Conservation (phyloP, 1,284 basidiomycete genomes). For the Pseudozyma sp. region DNA sequence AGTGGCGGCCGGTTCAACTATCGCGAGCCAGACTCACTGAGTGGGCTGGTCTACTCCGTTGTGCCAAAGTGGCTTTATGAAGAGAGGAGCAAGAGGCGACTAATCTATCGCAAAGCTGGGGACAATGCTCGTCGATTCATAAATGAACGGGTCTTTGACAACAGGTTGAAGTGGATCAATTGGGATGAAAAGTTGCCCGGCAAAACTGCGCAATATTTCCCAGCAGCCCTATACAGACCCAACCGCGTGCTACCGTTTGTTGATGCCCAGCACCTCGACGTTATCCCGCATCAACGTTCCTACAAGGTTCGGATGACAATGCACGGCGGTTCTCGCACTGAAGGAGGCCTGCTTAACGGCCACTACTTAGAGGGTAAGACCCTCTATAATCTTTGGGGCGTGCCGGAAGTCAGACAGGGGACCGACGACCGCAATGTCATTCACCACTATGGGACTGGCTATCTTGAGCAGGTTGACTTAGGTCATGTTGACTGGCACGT, state of each 20-base stretch:
- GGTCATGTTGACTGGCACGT: no score
- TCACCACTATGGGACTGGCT: not conserved
- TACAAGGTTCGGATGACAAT: not conserved
- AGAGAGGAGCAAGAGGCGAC: no score
- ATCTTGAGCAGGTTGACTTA: not conserved
- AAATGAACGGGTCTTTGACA: no score
- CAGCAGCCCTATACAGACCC: not conserved
- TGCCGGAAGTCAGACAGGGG: not conserved
- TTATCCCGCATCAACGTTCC: not conserved
- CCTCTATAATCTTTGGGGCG: constrained; percentile 4
- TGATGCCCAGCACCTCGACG: no score
- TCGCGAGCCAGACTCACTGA: no score
- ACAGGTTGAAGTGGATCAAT: not conserved
- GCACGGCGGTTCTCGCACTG: not conserved
- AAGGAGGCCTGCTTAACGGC: not conserved
- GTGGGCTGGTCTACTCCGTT: no score
- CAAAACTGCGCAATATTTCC: not conserved
- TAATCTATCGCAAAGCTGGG: no score
- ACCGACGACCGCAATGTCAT: not conserved
- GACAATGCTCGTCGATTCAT: no score
- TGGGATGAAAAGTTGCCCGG: not conserved
- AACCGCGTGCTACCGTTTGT: not conserved
- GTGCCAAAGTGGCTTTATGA: no score
- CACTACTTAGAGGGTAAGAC: not conserved
- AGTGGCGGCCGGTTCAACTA: no score